phyloP scores from a whole-genome alignment of 139 green algal species.

The Zygnema circumcarinatum region DNA sequence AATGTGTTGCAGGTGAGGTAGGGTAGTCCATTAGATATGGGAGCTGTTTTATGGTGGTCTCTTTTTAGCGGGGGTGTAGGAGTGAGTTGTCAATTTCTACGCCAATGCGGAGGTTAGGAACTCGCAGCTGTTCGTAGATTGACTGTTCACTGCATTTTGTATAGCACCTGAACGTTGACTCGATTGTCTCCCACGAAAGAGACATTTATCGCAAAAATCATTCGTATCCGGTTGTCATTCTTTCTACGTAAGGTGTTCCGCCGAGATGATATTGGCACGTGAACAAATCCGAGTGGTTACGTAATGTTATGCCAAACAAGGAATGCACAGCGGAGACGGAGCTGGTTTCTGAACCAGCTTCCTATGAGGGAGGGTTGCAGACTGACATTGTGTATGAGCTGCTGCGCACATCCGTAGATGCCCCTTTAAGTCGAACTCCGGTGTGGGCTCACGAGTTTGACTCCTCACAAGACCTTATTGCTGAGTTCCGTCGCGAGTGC shows the following conservation, averaged over 20 bases:
- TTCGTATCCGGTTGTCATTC: too few species aligned
- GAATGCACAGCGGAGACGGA: too few species aligned
- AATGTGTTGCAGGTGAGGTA: slow-evolving; percentile 83
- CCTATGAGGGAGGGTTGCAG: slow-evolving; percentile 56
- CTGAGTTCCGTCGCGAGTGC: slow-evolving; percentile 51
- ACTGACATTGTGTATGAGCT: slow-evolving; percentile 87
- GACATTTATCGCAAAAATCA: too few species aligned
- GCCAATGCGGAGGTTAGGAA: too few species aligned
- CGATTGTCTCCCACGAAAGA: too few species aligned
- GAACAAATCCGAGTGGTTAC: too few species aligned
- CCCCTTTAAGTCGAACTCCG: slow-evolving; percentile 29
- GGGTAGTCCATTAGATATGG: background rate
- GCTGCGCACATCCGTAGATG: background rate
- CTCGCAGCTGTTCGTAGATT: too few species aligned
- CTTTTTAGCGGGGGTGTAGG: background rate
- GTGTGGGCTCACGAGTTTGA: slow-evolving; percentile 65
- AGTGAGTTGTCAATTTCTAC: background rate
- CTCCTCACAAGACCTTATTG: slow-evolving; percentile 34
- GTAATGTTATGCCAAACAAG: too few species aligned
- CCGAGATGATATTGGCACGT: too few species aligned
- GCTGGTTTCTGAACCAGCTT: background rate
- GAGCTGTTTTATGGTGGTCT: background rate
- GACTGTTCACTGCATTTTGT: too few species aligned
- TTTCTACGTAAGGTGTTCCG: too few species aligned
- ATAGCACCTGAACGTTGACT: too few species aligned